A percentile compares a stretch with the other conserved stretches of the same genome.
Conservation (phyloP, 176 grass and related monocot species). For the Oryza punctata region DNA sequence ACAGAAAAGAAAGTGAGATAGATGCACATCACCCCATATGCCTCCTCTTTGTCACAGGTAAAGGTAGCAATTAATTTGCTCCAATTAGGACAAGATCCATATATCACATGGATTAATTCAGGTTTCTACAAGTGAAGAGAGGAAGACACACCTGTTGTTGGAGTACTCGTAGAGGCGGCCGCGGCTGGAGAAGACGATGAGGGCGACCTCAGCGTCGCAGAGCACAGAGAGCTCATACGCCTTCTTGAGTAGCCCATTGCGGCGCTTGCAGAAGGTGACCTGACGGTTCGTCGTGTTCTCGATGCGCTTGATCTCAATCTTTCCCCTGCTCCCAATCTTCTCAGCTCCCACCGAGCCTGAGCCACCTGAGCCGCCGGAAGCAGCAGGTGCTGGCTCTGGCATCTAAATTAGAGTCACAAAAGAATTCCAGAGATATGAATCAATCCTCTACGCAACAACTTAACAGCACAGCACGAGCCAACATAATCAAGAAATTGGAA, state of each 20-base stretch:
- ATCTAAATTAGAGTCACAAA: constrained; percentile 3
- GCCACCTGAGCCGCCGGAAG: not conserved
- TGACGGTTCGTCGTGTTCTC: constrained; percentile 81
- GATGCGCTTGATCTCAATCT: constrained; percentile 82
- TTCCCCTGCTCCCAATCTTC: constrained; percentile 53
- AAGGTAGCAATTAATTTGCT: constrained; percentile 31
- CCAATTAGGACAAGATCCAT: constrained; percentile 14
- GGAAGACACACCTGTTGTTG: constrained; percentile 55
- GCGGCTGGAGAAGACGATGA: constrained; percentile 74
- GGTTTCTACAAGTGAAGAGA: not conserved
- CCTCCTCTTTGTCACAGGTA: constrained; percentile 17
- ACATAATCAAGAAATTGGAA: constrained; percentile 19
- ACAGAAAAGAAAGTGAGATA: constrained; percentile 28
- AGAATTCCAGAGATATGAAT: not conserved
- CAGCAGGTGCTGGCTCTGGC: constrained; percentile 24
- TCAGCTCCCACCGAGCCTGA: not conserved
- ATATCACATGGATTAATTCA: not conserved
- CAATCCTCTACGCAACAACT: not conserved
- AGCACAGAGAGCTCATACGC: constrained; percentile 75
- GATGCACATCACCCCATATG: constrained; percentile 19
- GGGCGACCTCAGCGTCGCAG: constrained; percentile 70
- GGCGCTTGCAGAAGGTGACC: constrained; percentile 89
- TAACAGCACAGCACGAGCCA: not conserved
- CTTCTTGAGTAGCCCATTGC: constrained; percentile 79
- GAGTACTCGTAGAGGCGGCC: constrained; percentile 81